phyloP scores from a whole-genome alignment of 371 early-diverging fungal species.

The Apophysomyces elegans region DNA sequence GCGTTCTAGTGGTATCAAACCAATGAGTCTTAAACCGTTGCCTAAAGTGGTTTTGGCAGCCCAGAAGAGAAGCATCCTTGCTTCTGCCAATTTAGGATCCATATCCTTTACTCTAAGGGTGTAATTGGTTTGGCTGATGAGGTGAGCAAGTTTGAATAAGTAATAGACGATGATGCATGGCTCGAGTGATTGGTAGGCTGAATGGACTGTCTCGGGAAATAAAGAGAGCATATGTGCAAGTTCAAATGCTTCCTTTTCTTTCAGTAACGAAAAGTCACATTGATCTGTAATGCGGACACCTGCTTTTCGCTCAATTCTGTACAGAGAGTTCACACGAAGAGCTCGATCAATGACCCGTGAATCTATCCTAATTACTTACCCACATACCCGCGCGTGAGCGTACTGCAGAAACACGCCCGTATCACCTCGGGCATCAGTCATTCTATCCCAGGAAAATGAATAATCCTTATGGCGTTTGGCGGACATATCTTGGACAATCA shows the following conservation, averaged over 20 bases:
- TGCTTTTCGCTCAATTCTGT: constrained; percentile 44
- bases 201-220: constrained; percentile 83
- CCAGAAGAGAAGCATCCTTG: constrained; percentile 78
- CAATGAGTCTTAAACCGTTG: constrained; percentile 78
- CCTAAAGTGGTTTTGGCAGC: constrained; percentile 77
- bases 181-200: constrained; percentile 69
- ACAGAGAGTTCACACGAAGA: background rate
- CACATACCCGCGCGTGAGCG: constrained; percentile 89
- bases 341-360: too few relatives aligned
- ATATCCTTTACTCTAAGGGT: constrained; percentile 75
- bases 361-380: constrained; percentile 34
- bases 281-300: constrained; percentile 23
- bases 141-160: constrained; percentile 83
- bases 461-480: constrained; percentile 96
- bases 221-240: constrained; percentile 78
- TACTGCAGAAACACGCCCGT: constrained; percentile 99
- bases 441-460: constrained; percentile 92
- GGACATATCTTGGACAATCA: constrained; percentile 93
- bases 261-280: constrained; percentile 54
- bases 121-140: constrained; percentile 75
- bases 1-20: constrained; percentile 75
- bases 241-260: constrained; percentile 70
- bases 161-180: constrained; percentile 91
- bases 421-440: constrained; percentile 93
- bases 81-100: constrained; percentile 70